Evolutionary conservation across 345 rosid genomes (phyloP).

Genomic region (Hypericum androsaemum): DNA sequence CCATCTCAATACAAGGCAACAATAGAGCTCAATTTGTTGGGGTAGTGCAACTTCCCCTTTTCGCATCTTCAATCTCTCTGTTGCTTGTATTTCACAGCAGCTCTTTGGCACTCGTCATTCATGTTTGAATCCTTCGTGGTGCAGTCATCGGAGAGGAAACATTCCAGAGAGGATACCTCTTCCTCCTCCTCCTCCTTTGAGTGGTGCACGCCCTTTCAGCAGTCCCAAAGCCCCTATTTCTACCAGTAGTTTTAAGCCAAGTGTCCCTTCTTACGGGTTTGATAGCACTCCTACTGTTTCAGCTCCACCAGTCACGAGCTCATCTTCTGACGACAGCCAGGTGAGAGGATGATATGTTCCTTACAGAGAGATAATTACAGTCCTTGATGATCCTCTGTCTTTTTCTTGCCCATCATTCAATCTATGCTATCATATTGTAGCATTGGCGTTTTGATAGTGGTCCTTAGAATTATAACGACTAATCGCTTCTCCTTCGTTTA

Average conservation of each 20-base stretch:
- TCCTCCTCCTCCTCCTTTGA: constrained; percentile 12
- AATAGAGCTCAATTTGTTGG: constrained; percentile 33
- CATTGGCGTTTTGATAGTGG: constrained; percentile 3
- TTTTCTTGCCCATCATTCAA: too few species aligned
- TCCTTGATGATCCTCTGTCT: too few species aligned
- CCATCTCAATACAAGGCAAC: constrained; percentile 85
- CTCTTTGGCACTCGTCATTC: too few species aligned
- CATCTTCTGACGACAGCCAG: constrained; percentile 27
- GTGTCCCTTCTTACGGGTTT: constrained; percentile 37
- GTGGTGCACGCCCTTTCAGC: constrained; percentile 8
- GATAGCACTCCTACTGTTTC: constrained; percentile 30
- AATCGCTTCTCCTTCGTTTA: constrained; percentile 7
- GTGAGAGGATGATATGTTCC: too few species aligned
- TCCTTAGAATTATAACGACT: neutral
- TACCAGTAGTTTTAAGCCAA: constrained; percentile 40
- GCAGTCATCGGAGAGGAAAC: constrained; percentile 11
- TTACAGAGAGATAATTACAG: too few species aligned
- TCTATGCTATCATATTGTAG: constrained; percentile 5
- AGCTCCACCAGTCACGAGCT: constrained; percentile 39
- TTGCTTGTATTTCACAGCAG: neutral
- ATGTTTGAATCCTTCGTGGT: neutral
- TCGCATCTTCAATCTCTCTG: neutral
- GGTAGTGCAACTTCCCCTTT: constrained; percentile 23
- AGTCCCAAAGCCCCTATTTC: constrained; percentile 22
- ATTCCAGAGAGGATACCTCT: constrained; percentile 15